phyloP scores from a whole-genome alignment of 805 yeast species.

The Tetrapisispora nanseiensis region DNA sequence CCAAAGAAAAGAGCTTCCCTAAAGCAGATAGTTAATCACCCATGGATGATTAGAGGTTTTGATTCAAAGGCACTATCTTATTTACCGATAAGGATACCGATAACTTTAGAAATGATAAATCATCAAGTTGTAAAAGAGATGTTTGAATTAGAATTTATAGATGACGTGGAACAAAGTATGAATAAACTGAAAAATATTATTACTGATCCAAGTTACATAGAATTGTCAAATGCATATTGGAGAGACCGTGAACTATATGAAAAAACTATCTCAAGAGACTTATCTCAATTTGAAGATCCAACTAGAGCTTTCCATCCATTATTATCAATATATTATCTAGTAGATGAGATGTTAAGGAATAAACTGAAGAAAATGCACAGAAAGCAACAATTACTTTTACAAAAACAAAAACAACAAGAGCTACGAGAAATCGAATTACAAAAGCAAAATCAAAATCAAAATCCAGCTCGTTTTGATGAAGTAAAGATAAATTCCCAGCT shows the following conservation, averaged over 20 bases:
- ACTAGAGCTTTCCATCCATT: constrained; percentile 83
- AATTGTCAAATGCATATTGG: constrained; percentile 25
- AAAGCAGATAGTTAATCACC: constrained; percentile 72
- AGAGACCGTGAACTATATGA: constrained; percentile 8
- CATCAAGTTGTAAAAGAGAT: constrained; percentile 63
- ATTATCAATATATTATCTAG: constrained; percentile 76
- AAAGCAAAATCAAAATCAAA: neutral
- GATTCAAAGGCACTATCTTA: constrained; percentile 62
- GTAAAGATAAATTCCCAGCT: neutral
- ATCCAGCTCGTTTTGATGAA: neutral
- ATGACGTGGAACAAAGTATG: constrained; percentile 44
- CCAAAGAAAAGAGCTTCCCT: constrained; percentile 73
- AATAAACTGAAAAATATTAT: constrained; percentile 50
- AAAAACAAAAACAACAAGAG: constrained; percentile 11
- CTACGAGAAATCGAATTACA: neutral
- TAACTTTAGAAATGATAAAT: constrained; percentile 32
- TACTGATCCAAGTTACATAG: constrained; percentile 49
- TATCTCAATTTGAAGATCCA: constrained; percentile 46
- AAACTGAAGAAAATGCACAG: constrained; percentile 43
- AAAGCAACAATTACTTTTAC: constrained; percentile 15
- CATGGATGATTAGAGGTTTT: constrained; percentile 90
- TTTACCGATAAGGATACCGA: constrained; percentile 70
- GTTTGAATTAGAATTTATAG: constrained; percentile 69
- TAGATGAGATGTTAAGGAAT: constrained; percentile 71
- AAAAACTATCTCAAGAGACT: constrained; percentile 1